Evolutionary conservation across 2,329 filamentous ascomycete species (phyloP).

Genomic region (Periconia sp.): DNA sequence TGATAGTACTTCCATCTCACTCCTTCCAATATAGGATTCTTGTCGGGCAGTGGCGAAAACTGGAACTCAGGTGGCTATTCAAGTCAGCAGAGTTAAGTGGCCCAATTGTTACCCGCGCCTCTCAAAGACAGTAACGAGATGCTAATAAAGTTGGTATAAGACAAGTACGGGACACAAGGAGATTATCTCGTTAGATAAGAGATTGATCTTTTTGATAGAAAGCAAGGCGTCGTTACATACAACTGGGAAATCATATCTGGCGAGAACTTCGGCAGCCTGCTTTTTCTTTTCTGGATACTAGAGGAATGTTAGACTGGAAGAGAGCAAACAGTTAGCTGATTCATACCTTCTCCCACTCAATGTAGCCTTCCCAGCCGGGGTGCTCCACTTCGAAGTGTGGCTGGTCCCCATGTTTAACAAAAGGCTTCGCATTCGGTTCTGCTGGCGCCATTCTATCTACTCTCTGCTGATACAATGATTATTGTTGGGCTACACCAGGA

Average conservation of each 20-base stretch:
- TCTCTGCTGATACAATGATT: too few relatives aligned
- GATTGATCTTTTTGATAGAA: too few relatives aligned
- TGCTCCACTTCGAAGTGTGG: constrained; percentile 51
- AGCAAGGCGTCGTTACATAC: too few relatives aligned
- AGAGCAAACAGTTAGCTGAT: neutral
- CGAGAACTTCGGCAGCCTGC: constrained; percentile 62
- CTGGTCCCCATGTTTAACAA: constrained; percentile 29
- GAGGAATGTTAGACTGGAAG: constrained; percentile 1
- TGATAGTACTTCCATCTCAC: constrained; percentile 56
- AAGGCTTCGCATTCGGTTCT: constrained; percentile 37
- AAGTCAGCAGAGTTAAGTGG: too few relatives aligned
- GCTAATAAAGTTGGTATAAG: too few relatives aligned
- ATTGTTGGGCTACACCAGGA: too few relatives aligned
- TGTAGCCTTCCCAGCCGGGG: constrained; percentile 61
- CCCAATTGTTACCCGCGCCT: too few relatives aligned
- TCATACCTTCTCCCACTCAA: constrained; percentile 47
- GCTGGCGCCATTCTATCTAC: constrained; percentile 42
- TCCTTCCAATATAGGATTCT: constrained; percentile 53
- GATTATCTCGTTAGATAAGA: too few relatives aligned
- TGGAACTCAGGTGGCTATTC: constrained; percentile 52
- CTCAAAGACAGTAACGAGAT: too few relatives aligned
- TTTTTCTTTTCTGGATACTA: constrained; percentile 71
- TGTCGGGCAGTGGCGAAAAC: constrained; percentile 48
- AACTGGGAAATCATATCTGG: constrained; percentile 57
- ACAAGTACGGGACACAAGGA: too few relatives aligned